Evolutionary conservation across 1,284 basidiomycete genomes (phyloP).

Genomic region (Fomitopsis palustris): DNA sequence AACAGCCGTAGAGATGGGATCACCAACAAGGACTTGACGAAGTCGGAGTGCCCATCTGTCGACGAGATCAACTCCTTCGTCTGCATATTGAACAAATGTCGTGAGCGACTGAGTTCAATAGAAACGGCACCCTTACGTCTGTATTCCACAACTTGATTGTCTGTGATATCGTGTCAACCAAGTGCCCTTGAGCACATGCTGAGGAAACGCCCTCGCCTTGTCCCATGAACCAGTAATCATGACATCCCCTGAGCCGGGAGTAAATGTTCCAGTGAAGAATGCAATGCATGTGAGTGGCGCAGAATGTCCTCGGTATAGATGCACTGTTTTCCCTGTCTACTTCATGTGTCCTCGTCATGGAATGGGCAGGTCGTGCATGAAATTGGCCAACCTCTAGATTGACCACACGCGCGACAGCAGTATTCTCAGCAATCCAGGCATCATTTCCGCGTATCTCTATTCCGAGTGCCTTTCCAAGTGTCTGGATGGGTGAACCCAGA

Average conservation of each 20-base stretch:
- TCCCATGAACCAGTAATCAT: conserved; percentile 92
- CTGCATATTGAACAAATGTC: conserved; percentile 35
- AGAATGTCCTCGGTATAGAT: conserved; percentile 77
- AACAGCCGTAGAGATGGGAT: conserved; percentile 65
- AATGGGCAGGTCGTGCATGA: conserved; percentile 2
- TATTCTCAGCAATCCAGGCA: conserved; percentile 87
- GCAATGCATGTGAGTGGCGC: conserved; percentile 84
- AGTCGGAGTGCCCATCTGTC: conserved; percentile 80
- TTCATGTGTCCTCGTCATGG: neutral
- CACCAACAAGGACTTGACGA: conserved; percentile 78
- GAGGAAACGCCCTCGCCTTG: conserved; percentile 42
- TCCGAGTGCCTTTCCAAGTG: conserved; percentile 72
- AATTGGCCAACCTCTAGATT: conserved; percentile 62
- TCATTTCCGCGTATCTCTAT: conserved; percentile 60
- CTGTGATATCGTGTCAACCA: too few species aligned
- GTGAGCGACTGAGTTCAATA: too few species aligned
- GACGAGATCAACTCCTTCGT: conserved; percentile 66
- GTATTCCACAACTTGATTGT: conserved; percentile 83
- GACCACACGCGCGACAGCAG: conserved; percentile 67
- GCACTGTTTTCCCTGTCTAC: conserved; percentile 71
- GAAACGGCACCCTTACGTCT: conserved; percentile 41
- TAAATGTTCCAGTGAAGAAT: conserved; percentile 45
- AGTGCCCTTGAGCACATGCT: too few species aligned
- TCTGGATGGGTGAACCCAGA: conserved; percentile 73
- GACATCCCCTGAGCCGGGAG: conserved; percentile 39